phyloP scores from a whole-genome alignment of 768 basidiomycete genomes.

The Austroboletus eburneus region DNA sequence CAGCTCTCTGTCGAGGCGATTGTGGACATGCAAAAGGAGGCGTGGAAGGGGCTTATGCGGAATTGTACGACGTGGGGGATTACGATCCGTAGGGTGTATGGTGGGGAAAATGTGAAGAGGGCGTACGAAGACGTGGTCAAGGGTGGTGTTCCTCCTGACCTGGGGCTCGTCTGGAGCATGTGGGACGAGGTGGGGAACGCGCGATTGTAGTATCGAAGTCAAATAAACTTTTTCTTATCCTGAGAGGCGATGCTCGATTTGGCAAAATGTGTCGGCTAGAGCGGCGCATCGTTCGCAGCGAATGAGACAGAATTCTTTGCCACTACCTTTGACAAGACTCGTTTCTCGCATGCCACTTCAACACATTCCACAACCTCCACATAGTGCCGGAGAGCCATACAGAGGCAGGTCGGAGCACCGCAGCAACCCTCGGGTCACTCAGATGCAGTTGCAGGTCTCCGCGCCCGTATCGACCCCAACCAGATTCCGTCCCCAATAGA shows the following conservation, averaged over 20 bases:
- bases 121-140: constrained; percentile 46
- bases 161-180: constrained; percentile 61
- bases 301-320: not conserved
- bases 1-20: constrained; percentile 48
- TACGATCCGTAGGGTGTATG: constrained; percentile 43
- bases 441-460: constrained; percentile 49
- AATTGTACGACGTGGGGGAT: constrained; percentile 54
- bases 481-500: constrained; percentile 93
- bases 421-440: constrained; percentile 1
- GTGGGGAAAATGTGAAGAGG: constrained; percentile 42
- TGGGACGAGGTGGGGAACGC: constrained; percentile 40
- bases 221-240: too few relatives aligned
- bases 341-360: constrained; percentile 18
- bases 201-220: constrained; percentile 19
- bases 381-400: constrained; percentile 50
- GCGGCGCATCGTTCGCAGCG: constrained; percentile 4
- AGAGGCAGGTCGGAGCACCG: constrained; percentile 30
- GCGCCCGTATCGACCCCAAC: constrained; percentile 77
- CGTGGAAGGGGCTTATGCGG: constrained; percentile 57
- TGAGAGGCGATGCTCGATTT: constrained; percentile 11
- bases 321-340: not conserved
- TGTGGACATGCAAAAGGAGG: constrained; percentile 44
- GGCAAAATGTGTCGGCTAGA: constrained; percentile 4
- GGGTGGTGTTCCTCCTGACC: constrained; percentile 48
- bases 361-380: constrained; percentile 56